A percentile compares a stretch with the other conserved stretches of the same genome.
Evolutionary conservation across 1,284 basidiomycete species (phyloP).

Genomic region (Ceratobasidium sp.): DNA sequence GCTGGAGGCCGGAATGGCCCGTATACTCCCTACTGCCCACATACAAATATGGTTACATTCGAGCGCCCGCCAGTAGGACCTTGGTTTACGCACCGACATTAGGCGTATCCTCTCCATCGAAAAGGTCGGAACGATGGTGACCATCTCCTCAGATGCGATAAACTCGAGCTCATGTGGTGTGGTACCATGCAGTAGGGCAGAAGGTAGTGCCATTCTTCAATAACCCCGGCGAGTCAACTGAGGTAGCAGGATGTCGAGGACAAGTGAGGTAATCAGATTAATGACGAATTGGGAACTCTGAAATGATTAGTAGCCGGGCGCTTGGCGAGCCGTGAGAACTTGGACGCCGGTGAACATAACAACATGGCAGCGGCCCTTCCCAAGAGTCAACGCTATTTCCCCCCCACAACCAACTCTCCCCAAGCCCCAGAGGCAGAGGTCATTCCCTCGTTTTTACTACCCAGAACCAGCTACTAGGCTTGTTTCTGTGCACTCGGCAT

Average conservation of each 20-base stretch:
- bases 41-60: conserved; percentile 7
- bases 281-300: background rate
- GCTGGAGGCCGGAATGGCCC: conserved; percentile 92
- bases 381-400: background rate
- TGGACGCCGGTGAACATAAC: background rate
- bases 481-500: background rate
- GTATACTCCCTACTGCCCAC: conserved; percentile 76
- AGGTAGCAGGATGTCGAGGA: background rate
- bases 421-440: background rate
- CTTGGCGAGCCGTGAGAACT: background rate
- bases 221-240: background rate
- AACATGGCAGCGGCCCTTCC: background rate
- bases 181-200: conserved; percentile 68
- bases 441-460: background rate
- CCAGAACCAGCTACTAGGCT: background rate
- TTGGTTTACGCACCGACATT: conserved; percentile 73
- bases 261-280: background rate
- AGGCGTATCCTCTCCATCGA: conserved; percentile 89
- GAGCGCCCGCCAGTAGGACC: no score
- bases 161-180: conserved; percentile 86
- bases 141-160: conserved; percentile 80
- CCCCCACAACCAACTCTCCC: background rate
- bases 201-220: conserved; percentile 66
- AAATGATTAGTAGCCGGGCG: background rate
- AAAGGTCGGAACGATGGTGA: conserved; percentile 86